These are phyloP conservation scores for Botrytis cinerea DNA, from an alignment of 2,329 filamentous ascomycete genomes.

Conservation along the genomic window DNA sequence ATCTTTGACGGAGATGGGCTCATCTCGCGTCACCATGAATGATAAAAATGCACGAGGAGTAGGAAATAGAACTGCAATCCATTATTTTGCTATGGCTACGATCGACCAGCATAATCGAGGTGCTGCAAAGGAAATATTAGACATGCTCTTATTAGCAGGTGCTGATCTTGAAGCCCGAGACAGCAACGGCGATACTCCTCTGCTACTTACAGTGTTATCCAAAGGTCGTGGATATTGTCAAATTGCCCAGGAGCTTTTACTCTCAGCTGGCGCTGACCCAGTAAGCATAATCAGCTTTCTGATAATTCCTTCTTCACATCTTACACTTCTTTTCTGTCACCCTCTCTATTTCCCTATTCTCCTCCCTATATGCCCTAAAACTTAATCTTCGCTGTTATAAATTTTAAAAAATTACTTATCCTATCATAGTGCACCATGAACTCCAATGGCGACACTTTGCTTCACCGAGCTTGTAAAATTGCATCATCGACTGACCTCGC, in stretches of 20 bases:
- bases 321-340: not conserved
- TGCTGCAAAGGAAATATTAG: slow-evolving; percentile 11
- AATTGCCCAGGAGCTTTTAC: not conserved
- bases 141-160: slow-evolving; percentile 32
- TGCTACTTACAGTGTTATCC: slow-evolving; percentile 25
- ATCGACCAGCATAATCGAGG: not conserved
- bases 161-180: slow-evolving; percentile 36
- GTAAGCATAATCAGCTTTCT: not conserved
- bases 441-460: slow-evolving; percentile 1
- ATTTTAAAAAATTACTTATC: not conserved
- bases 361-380: not conserved
- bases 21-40: no score
- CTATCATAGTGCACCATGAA: not conserved
- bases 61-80: not conserved
- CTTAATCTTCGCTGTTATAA: not conserved
- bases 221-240: not conserved
- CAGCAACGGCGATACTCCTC: slow-evolving; percentile 25
- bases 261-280: slow-evolving; percentile 22
- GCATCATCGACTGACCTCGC: not conserved
- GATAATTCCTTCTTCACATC: not conserved
- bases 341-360: not conserved
- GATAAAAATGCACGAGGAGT: no score
- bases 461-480: not conserved
- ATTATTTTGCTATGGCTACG: not conserved
- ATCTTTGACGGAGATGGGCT: not conserved